Percentiles rank a stretch among this genome's conserved stretches.
Conservation (phyloP, 768 basidiomycete species). For the Candolleomyces aberdarensis region DNA sequence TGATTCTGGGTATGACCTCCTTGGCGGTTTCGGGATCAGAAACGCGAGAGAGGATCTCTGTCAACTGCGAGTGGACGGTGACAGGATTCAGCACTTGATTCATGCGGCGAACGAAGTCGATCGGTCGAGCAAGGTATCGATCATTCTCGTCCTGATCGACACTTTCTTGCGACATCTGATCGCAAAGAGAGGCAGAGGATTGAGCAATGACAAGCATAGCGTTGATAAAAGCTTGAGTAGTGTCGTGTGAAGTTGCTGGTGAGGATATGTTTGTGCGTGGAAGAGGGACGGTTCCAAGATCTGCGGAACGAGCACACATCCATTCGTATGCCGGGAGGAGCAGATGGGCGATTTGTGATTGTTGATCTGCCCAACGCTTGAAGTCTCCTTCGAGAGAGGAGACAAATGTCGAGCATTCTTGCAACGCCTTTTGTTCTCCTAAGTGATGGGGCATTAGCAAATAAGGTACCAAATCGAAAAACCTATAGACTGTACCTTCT, state of each 20-base stretch:
- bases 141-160: constrained; percentile 19
- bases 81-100: constrained; percentile 48
- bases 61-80: constrained; percentile 38
- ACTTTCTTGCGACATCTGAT: constrained; percentile 16
- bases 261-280: background rate
- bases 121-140: constrained; percentile 51
- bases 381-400: background rate
- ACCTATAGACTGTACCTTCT: constrained; percentile 25
- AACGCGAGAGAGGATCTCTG: constrained; percentile 36
- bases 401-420: background rate
- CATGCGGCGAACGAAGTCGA: constrained; percentile 40
- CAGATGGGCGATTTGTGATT: constrained; percentile 9
- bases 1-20: constrained; percentile 38
- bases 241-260: background rate
- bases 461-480: background rate
- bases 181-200: constrained; percentile 38
- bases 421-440: constrained; percentile 5
- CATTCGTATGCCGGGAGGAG: constrained; percentile 7
- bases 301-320: constrained; percentile 1
- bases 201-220: constrained; percentile 66
- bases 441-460: background rate
- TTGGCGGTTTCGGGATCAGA: constrained; percentile 30
- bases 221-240: constrained; percentile 49
- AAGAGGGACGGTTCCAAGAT: background rate
- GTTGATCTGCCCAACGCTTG: background rate